Conservation (phyloP, 2,329 filamentous ascomycete genomes). For the Beauveria bassiana region DNA sequence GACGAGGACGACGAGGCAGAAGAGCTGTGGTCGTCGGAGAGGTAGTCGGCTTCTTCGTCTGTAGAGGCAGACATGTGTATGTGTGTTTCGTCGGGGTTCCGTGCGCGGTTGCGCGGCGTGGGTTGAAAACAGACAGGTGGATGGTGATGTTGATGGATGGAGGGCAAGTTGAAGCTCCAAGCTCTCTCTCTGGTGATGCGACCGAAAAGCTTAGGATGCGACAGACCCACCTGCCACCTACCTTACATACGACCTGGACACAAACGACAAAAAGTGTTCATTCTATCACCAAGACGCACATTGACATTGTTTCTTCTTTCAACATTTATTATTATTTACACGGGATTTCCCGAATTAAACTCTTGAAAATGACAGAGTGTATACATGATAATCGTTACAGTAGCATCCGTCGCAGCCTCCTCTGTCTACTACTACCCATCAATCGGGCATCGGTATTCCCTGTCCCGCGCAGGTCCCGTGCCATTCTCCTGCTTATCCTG, state of each 20-base stretch:
- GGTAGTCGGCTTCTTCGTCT: constrained; percentile 29
- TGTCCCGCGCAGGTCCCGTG: constrained; percentile 35
- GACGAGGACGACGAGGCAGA: constrained; percentile 16
- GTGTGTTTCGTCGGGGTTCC: background rate
- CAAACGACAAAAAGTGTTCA: background rate
- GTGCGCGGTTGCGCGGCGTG: background rate
- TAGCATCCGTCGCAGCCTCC: background rate
- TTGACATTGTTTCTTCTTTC: background rate
- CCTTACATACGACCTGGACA: background rate
- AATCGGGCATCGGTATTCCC: constrained; percentile 49
- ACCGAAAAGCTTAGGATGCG: background rate
- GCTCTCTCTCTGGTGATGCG: background rate
- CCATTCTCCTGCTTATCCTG: constrained; percentile 45
- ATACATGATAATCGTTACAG: constrained; percentile 6
- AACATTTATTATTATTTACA: background rate
- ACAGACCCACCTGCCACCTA: background rate
- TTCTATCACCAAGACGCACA: background rate
- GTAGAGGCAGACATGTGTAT: constrained; percentile 26
- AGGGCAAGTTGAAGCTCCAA: background rate
- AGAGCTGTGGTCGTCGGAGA: constrained; percentile 23
- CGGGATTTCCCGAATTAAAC: background rate
- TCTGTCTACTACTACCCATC: constrained; percentile 35
- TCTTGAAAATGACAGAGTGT: background rate
- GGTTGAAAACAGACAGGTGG: background rate
- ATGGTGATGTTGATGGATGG: background rate